Evolutionary conservation across 495 filamentous ascomycete species (phyloP), one percentile per base, ranked within the genome.

Genomic region (Neurospora intermedia): DNA sequence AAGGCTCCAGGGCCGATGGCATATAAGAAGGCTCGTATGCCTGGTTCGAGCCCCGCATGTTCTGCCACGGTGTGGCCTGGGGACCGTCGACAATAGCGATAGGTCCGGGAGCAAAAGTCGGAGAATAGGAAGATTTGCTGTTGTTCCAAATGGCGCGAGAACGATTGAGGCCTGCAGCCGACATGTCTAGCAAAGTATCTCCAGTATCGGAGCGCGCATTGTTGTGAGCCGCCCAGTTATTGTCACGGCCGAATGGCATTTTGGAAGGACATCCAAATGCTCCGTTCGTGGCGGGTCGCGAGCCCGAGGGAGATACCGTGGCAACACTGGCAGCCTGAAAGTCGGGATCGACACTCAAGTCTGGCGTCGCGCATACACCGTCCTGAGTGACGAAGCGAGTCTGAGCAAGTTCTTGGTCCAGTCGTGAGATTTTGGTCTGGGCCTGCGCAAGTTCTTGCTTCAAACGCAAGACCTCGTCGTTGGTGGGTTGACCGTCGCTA

Each of bases 401-500:
- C 73, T 95, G 91, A 38, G 91, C 86, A 71, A 98, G 87, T 80
- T 98, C 93, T 73, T 94, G 89, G 74, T 93, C 93, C 81, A 97
- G 91, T 20, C 89, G 86, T 72, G 89, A 91, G 80, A 99, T 94
- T 74, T 90, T 91, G 76, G 87, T 89, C 75, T 92, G 91, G 31
- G 94, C 93, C 74, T 87, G 89, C 72, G 91, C 88, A 16, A 99
- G 87, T 81, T 98, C 91, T 71, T 96, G 85, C 80, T 88, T 88
- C 69, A 88, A 79, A 42, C 84, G 84, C 70, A 85, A 75, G 43
- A 88, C 70, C 70, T 87, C 86, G 15, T 87, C 85, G 40, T 75
- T 72, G 42, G 74, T 77, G 6, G 69, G 38, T 69, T 78, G 73
- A 41, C 72, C 73, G 41, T 81, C 83, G 45, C 78, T 80, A 72